A percentile compares a stretch with the other conserved stretches of the same genome.
Evolutionary conservation across 768 basidiomycete species (phyloP).

Genomic region (Strobilomyces dryophilus): DNA sequence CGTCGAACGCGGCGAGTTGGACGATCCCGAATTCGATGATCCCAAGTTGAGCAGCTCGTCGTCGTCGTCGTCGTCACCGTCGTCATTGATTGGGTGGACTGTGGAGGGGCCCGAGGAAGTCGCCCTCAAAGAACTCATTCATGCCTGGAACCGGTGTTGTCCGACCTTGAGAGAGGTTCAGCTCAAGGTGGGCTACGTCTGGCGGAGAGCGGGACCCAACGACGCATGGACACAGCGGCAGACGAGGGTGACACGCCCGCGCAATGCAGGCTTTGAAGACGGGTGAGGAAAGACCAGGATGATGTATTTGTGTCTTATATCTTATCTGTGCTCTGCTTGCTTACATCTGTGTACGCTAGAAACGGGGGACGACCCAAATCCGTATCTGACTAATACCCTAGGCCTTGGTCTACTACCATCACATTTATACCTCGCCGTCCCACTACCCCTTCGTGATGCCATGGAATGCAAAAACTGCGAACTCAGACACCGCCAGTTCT

Average conservation of each 20-base stretch:
- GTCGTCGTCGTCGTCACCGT: neutral
- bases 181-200: slow-evolving; percentile 36
- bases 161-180: slow-evolving; percentile 38
- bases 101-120: slow-evolving; percentile 20
- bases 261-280: slow-evolving; percentile 20
- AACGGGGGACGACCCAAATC: slow-evolving; percentile 6
- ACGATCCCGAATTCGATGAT: slow-evolving; percentile 23
- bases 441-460: slow-evolving; percentile 5
- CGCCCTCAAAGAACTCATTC: slow-evolving; percentile 34
- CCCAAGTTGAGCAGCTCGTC: slow-evolving; percentile 3
- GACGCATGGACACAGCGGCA: slow-evolving; percentile 34
- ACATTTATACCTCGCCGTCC: neutral
- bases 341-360: neutral
- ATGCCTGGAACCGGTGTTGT: slow-evolving; percentile 43
- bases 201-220: slow-evolving; percentile 35
- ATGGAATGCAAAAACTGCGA: slow-evolving; percentile 82
- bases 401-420: no score
- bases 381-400: slow-evolving; percentile 13
- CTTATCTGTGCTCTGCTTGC: neutral
- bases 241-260: slow-evolving; percentile 3
- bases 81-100: no score
- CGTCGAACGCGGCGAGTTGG: slow-evolving; percentile 14
- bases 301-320: neutral
- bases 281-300: neutral
- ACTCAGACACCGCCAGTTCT: slow-evolving; percentile 67